Conservation (phyloP, 129 eudicot genomes). For the Centrapalus pauciflorus region DNA sequence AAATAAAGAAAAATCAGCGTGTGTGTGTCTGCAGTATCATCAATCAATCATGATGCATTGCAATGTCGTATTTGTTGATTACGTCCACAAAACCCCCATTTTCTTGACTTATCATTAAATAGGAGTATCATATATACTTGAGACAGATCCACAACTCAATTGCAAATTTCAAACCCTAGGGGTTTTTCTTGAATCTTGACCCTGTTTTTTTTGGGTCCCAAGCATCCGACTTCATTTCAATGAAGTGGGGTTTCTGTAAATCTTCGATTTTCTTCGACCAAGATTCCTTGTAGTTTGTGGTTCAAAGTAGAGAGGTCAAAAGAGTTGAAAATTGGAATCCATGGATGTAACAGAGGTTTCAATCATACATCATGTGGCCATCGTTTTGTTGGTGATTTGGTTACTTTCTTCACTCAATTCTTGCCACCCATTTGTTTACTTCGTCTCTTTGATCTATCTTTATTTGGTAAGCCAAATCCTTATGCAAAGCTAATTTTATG, state of each 20-base stretch:
- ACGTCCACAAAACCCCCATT: conserved; percentile 1
- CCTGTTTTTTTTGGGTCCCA: not conserved
- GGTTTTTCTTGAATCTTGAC: not conserved
- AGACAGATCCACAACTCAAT: not conserved
- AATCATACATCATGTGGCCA: conserved; percentile 67
- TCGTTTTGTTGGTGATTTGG: conserved; percentile 68
- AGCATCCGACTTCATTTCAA: not conserved
- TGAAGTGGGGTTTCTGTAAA: conserved; percentile 4
- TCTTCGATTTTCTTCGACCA: not conserved
- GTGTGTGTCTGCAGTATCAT: too few relatives aligned
- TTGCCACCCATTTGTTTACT: conserved; percentile 49
- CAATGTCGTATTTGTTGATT: not conserved
- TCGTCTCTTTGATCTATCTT: conserved; percentile 61
- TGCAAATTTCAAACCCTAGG: not conserved
- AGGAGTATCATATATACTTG: too few relatives aligned
- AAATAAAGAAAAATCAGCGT: not conserved
- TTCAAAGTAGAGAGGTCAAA: conserved; percentile 15
- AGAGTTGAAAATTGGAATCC: conserved; percentile 7
- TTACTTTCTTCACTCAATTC: conserved; percentile 45
- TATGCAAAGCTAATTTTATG: not conserved
- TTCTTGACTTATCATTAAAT: not conserved
- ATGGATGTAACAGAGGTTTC: conserved; percentile 62
- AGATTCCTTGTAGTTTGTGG: not conserved
- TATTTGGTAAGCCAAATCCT: conserved; percentile 42
- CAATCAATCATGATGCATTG: too few relatives aligned